A percentile compares a stretch with the other conserved stretches of the same genome.
Conservation (phyloP, 768 basidiomycete genomes). For the Mycena chlorophos region DNA sequence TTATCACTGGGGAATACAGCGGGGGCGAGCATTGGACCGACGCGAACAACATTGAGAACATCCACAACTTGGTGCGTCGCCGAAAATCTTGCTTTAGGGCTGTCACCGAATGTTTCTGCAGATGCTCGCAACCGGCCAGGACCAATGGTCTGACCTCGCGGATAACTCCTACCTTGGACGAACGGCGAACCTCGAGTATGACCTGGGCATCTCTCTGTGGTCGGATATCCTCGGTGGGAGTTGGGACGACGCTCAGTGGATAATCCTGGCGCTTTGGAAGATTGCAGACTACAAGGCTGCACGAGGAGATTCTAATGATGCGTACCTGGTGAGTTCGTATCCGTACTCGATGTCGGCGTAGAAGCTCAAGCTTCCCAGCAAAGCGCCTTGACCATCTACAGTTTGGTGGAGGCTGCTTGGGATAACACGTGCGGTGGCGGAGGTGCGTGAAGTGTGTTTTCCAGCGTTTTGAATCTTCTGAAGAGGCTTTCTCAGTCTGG, state of each 20-base stretch:
- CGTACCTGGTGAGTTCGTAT: slow-evolving; percentile 30
- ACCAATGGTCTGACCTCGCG: slow-evolving; percentile 42
- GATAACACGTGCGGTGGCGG: slow-evolving; percentile 54
- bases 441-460: slow-evolving; percentile 33
- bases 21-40: slow-evolving; percentile 56
- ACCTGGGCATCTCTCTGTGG: slow-evolving; percentile 44
- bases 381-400: slow-evolving; percentile 47
- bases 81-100: not conserved
- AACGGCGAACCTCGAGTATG: slow-evolving; percentile 29
- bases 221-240: slow-evolving; percentile 43
- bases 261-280: slow-evolving; percentile 57
- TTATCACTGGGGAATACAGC: slow-evolving; percentile 41
- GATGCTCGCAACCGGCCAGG: slow-evolving; percentile 49
- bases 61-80: slow-evolving; percentile 44
- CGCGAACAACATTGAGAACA: slow-evolving; percentile 57
- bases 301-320: slow-evolving; percentile 36
- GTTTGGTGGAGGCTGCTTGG: slow-evolving; percentile 51
- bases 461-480: not conserved
- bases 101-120: not conserved
- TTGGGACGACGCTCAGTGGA: slow-evolving; percentile 60
- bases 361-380: slow-evolving; percentile 31
- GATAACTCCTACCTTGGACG: slow-evolving; percentile 47
- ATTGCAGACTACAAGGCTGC: slow-evolving; percentile 51
- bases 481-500: slow-evolving; percentile 41
- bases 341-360: not conserved